A percentile compares a stretch with the other conserved stretches of the same genome.
These are phyloP conservation scores for Saccharomycopsis crataegensis DNA, from an alignment of 1,139 yeast genomes.

Conservation along the genomic window DNA sequence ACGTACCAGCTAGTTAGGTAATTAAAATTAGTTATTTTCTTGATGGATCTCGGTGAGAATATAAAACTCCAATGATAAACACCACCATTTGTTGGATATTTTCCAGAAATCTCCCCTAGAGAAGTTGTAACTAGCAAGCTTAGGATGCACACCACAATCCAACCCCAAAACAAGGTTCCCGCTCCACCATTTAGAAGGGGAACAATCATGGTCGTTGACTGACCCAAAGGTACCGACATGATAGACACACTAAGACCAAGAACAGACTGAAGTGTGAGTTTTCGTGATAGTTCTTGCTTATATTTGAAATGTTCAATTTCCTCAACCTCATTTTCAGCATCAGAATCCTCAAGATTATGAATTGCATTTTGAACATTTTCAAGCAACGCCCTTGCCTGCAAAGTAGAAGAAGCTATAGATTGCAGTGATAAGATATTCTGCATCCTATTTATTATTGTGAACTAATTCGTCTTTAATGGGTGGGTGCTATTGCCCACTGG, in stretches of 20 bases:
- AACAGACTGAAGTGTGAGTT: constrained; percentile 57
- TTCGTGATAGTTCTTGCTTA: constrained; percentile 60
- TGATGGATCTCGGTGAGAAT: constrained; percentile 48
- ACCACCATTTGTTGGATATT: constrained; percentile 69
- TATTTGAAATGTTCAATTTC: constrained; percentile 66
- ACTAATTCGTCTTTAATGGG: too few species aligned
- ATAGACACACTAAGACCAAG: constrained; percentile 69
- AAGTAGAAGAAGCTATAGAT: too few species aligned
- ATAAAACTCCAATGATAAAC: constrained; percentile 72
- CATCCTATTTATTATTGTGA: too few species aligned
- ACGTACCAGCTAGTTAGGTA: constrained; percentile 37
- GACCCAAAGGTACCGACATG: constrained; percentile 75
- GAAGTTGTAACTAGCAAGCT: constrained; percentile 59
- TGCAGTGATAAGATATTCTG: too few species aligned
- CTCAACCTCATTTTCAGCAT: constrained; percentile 33
- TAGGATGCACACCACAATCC: constrained; percentile 55
- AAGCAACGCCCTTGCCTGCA: not conserved
- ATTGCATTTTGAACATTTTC: not conserved
- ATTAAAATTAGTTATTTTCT: constrained; percentile 47
- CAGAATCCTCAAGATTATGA: constrained; percentile 1
- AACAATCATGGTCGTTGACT: constrained; percentile 63
- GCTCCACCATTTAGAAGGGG: constrained; percentile 69
- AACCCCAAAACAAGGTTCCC: constrained; percentile 64
- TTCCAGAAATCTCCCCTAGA: constrained; percentile 63
- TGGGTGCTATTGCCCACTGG: too few species aligned